Conservation (phyloP, 2,329 filamentous ascomycete genomes). For the Apiospora hydei region DNA sequence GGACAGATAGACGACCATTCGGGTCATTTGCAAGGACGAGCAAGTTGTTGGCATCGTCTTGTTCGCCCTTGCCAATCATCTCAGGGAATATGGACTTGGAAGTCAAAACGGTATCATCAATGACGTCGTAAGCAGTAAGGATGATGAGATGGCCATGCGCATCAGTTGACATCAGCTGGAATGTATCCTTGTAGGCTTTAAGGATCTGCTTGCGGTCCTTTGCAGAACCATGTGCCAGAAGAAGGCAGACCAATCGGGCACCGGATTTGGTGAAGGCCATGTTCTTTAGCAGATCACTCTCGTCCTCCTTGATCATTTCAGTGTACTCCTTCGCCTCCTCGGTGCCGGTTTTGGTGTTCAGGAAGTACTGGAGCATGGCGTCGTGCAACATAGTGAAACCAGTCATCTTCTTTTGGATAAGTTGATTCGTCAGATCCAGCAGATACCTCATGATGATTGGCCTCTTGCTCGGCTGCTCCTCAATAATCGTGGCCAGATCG, state of each 20-base stretch:
- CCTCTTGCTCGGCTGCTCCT: slow-evolving; percentile 82
- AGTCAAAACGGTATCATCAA: slow-evolving; percentile 92
- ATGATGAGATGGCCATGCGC: slow-evolving; percentile 80
- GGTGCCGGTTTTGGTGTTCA: slow-evolving; percentile 77
- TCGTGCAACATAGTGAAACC: slow-evolving; percentile 98
- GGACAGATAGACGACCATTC: slow-evolving; percentile 70
- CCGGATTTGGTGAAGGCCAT: slow-evolving; percentile 94
- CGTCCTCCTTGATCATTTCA: slow-evolving; percentile 90
- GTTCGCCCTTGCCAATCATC: slow-evolving; percentile 75
- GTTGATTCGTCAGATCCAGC: slow-evolving; percentile 84
- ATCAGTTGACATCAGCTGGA: slow-evolving; percentile 86
- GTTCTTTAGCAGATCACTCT: slow-evolving; percentile 91
- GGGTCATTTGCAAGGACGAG: slow-evolving; percentile 70
- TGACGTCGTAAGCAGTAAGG: slow-evolving; percentile 85
- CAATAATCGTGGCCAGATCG: slow-evolving; percentile 79
- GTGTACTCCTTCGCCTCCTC: slow-evolving; percentile 87
- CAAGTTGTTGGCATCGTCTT: slow-evolving; percentile 69
- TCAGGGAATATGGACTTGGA: slow-evolving; percentile 88
- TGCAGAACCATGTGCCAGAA: slow-evolving; percentile 83
- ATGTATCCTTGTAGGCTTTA: slow-evolving; percentile 88
- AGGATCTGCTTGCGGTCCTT: slow-evolving; percentile 93
- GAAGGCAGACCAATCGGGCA: slow-evolving; percentile 79
- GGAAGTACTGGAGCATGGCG: slow-evolving; percentile 96
- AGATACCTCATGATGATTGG: slow-evolving; percentile 86
- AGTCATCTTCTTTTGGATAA: slow-evolving; percentile 95